A percentile compares a stretch with the other conserved stretches of the same genome.
Conservation (phyloP, 352 stramenopile genomes). For the Phytophthora pluvialis region DNA sequence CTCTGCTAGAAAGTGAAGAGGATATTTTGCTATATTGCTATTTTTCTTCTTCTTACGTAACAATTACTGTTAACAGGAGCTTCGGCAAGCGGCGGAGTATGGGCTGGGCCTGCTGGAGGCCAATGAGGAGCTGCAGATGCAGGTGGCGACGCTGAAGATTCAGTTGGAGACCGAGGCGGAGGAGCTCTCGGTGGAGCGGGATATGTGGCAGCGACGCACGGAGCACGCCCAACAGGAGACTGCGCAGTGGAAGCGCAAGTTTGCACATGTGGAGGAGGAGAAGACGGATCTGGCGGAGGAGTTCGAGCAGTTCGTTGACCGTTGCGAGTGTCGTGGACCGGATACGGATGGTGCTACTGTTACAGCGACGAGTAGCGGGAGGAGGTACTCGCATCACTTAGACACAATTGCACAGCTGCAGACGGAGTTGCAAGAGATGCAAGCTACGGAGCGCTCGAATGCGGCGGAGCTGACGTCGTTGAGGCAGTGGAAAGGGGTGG, state of each 20-base stretch:
- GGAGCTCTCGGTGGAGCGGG: slow-evolving; percentile 67
- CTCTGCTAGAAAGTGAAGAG: background rate
- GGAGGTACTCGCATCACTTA: slow-evolving; percentile 34
- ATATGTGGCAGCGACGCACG: slow-evolving; percentile 65
- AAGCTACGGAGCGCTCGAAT: slow-evolving; percentile 44
- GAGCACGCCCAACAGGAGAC: slow-evolving; percentile 67
- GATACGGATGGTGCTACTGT: slow-evolving; percentile 2
- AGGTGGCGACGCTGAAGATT: slow-evolving; percentile 75
- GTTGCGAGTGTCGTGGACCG: slow-evolving; percentile 44
- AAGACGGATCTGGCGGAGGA: slow-evolving; percentile 59
- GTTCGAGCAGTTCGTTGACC: slow-evolving; percentile 59
- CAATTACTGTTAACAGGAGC: slow-evolving; percentile 56
- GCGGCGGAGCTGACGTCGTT: slow-evolving; percentile 48
- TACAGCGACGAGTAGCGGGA: slow-evolving; percentile 2
- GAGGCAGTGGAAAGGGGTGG: slow-evolving; percentile 54
- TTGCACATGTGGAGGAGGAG: slow-evolving; percentile 66
- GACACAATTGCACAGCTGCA: slow-evolving; percentile 47
- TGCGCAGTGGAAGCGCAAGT: slow-evolving; percentile 76
- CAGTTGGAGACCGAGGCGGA: slow-evolving; percentile 68
- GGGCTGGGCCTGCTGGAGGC: slow-evolving; percentile 73
- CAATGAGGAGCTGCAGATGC: slow-evolving; percentile 80
- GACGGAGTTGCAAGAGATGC: slow-evolving; percentile 50
- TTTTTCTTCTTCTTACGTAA: background rate
- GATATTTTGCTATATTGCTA: background rate
- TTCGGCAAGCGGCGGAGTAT: slow-evolving; percentile 80